Base-by-base conservation (phyloP, 352 stramenopile species). In the Peronospora belbahrii region DNA sequence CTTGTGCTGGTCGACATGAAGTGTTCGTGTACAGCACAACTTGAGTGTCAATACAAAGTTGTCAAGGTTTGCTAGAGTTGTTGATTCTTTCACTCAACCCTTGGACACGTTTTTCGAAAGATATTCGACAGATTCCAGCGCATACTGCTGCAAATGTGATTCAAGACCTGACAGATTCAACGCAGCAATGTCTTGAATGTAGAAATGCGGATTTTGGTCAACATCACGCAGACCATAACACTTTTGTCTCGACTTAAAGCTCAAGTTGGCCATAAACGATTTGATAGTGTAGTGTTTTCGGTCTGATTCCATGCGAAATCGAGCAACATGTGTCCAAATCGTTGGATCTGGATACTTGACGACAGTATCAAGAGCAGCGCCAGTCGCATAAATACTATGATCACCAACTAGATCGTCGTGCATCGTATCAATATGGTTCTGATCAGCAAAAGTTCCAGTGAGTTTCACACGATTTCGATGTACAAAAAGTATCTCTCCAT, bases 271-370 rank as follows among this genome's bases (percentile, higher is more conserved):
- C 27, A 59, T 42, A 40, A 65, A 80, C 38, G 64, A 62, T 34
- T 78, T 50, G 19, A 82, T 65, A 23, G 19, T 49, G 48, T 74
- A 80, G 35, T 77, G 51, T 34, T 20, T 48, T 41, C 2, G 51
- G 45, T 23, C 50, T 50, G 18, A 61, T 41, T 38, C 14, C 7
- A 38, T 54, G 41, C 69, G 67, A 38, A 87, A 74, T 18, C 67
- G 59, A 47, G 74, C 48, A n/a, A 88, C 33, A 45, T 85, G 73
- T 0, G 76, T 83, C 65, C 75, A 81, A 54, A 85, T 74, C 4
- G 40, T 46, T 18, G 67, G 69, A 31, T 79, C 68, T 9, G 54
- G 39, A 27, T 51, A 47, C 15, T 17, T 45, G 19, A 49, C 35
- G 5, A 33, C 35, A 14, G n/a, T 17, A 42, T n/a, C 23, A 40